Evolutionary conservation across 2,329 filamentous ascomycete species (phyloP).

Genomic region (Alternaria gansuensis): DNA sequence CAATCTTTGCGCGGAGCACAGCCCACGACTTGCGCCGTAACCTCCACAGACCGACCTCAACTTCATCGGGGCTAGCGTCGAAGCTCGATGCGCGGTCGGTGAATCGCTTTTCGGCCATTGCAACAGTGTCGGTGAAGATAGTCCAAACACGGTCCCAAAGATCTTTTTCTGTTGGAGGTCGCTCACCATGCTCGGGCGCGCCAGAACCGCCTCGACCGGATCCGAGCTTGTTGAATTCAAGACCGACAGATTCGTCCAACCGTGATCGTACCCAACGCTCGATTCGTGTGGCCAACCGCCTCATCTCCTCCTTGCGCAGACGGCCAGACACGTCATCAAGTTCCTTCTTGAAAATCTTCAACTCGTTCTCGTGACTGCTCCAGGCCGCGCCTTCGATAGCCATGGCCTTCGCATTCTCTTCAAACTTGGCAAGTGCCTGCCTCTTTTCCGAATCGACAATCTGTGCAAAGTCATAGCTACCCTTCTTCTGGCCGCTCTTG

Average conservation of each 20-base stretch:
- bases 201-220: conserved; percentile 84
- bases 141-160: conserved; percentile 97
- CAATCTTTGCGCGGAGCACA: conserved; percentile 86
- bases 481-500: conserved; percentile 91
- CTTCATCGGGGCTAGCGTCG: conserved; percentile 89
- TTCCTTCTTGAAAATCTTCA: conserved; percentile 84
- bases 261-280: conserved; percentile 94
- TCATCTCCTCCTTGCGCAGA: conserved; percentile 94
- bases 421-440: conserved; percentile 77
- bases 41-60: conserved; percentile 91
- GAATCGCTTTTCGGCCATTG: conserved; percentile 85
- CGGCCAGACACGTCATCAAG: conserved; percentile 86
- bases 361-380: conserved; percentile 86
- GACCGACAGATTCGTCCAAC: conserved; percentile 83
- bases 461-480: conserved; percentile 93
- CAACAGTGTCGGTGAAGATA: conserved; percentile 81
- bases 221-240: conserved; percentile 96
- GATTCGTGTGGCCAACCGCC: conserved; percentile 85
- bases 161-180: conserved; percentile 76
- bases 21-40: conserved; percentile 94
- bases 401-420: conserved; percentile 76
- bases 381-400: conserved; percentile 82
- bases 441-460: conserved; percentile 87
- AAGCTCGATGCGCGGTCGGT: conserved; percentile 90
- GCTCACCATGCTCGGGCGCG: conserved; percentile 79